Base-by-base conservation (phyloP, 23 red algal species). In the Gracilaria gracilis region DNA sequence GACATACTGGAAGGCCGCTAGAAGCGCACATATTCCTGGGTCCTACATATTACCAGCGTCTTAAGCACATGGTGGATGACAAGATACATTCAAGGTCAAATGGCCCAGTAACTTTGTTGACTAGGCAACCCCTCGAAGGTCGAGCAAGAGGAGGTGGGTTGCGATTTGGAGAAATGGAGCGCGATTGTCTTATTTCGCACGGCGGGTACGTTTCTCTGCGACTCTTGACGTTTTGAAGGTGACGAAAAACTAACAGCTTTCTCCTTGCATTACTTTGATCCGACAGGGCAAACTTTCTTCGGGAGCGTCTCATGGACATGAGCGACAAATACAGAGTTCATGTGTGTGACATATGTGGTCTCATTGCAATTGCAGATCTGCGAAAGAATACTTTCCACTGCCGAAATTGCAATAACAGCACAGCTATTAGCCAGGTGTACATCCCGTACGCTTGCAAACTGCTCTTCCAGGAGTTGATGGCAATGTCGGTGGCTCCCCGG, bases 131-230 rank as follows among this genome's bases (percentile, higher is more conserved):
- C 0, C 86, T 99, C 4, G 97, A 99, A 83, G 97, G 97, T 34
- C 90, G 94, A 33, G 85, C 88, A 16, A 65, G 93, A 44, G 97
- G 95, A 48, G 97, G 97, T 87, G 97, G 97, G 2, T 79, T 99
- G 24, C 93, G 97, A 46, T 96, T 99, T 88, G 97, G 97, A 46
- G 97, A 99, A 90, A 99, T 99, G 97, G 97, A 99, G 83, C 87
- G 94, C 64, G 97, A 99, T 65, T 95, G 94, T 61, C 77, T 99
- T 80, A 91, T 99, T 74, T 93, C 94, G 14, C 94, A 99, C 67
- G 97, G 97, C 38, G 97, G 94, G 35, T 67, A 67, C 62, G 62
- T 67, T 67, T 67, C 32, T 1, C 24, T 32, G 16, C 28, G 62
- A 33, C 24, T 28, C 33, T 13, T 67, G 12, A 13, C 32, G 4